These are phyloP conservation scores for Cucurbita maxima DNA, from an alignment of 306 rosid genomes.

Conservation along the genomic window DNA sequence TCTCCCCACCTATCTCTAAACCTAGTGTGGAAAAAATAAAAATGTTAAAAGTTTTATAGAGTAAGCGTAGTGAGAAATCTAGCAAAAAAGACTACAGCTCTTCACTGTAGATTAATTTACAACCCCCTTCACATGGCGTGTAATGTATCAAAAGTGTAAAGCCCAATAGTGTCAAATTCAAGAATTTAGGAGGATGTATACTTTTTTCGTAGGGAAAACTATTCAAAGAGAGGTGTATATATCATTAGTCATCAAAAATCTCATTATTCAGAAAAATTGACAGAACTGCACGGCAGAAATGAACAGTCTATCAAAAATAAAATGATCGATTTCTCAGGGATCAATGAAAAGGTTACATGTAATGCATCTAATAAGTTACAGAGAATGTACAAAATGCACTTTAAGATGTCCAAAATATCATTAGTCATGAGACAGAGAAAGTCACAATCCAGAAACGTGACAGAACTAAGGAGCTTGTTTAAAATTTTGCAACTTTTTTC, in stretches of 20 bases:
- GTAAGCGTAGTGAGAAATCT: neutral
- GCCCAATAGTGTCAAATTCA: neutral
- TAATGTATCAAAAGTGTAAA: neutral
- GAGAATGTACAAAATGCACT: neutral
- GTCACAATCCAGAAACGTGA: neutral
- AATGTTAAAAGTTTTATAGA: neutral
- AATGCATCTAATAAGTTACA: neutral
- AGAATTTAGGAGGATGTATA: neutral
- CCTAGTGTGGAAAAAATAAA: conserved; percentile 22
- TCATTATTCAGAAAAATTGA: neutral
- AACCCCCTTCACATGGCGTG: neutral
- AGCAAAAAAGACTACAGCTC: neutral
- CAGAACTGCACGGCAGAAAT: neutral
- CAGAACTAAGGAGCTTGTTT: neutral
- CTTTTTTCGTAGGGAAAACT: neutral
- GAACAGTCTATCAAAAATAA: neutral
- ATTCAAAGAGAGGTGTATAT: neutral
- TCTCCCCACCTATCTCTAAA: conserved; percentile 85
- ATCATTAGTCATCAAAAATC: neutral
- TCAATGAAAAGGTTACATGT: neutral
- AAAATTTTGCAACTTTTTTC: neutral
- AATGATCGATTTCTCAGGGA: neutral
- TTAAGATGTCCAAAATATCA: neutral
- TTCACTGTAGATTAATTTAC: neutral
- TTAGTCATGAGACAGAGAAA: neutral